These are phyloP conservation scores for Metschnikowia shivogae DNA, from an alignment of 805 yeast species.

Conservation along the genomic window DNA sequence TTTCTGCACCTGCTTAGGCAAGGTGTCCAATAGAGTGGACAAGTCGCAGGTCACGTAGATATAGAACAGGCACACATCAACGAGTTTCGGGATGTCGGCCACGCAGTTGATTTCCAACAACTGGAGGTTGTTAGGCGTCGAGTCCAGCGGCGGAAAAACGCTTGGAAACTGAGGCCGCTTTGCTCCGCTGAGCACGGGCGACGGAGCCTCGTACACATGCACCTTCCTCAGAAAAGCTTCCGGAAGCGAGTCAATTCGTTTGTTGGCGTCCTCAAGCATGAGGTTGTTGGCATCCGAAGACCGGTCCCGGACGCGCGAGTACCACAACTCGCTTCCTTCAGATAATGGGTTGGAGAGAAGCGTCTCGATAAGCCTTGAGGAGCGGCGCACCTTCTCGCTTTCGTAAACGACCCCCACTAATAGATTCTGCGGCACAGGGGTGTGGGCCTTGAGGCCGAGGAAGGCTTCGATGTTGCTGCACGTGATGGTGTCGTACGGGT, in stretches of 20 bases:
- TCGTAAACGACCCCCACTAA: constrained; percentile 34
- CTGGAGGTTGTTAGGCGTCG: constrained; percentile 16
- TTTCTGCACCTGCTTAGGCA: constrained; percentile 17
- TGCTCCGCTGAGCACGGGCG: constrained; percentile 29
- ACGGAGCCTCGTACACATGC: constrained; percentile 17
- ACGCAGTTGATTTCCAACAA: constrained; percentile 22
- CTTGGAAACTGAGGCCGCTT: constrained; percentile 22
- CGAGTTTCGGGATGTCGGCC: constrained; percentile 11
- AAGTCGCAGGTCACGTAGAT: constrained; percentile 22
- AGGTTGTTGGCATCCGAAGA: constrained; percentile 17
- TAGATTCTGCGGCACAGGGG: constrained; percentile 15
- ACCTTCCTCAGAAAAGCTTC: constrained; percentile 10
- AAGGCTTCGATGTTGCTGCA: constrained; percentile 16
- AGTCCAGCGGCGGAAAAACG: constrained; percentile 7
- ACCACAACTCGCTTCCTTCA: constrained; percentile 29
- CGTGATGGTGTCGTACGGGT: constrained; percentile 21
- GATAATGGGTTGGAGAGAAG: constrained; percentile 41
- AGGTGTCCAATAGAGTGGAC: constrained; percentile 11
- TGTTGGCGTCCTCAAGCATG: constrained; percentile 15
- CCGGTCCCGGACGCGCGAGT: constrained; percentile 22
- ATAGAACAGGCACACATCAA: constrained; percentile 21
- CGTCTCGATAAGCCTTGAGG: constrained; percentile 32
- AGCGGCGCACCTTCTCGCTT: constrained; percentile 15
- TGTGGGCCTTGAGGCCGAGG: constrained; percentile 8
- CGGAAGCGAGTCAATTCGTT: constrained; percentile 4